Conservation (phyloP, 768 basidiomycete genomes). For the Kwoniella dejecticola region DNA sequence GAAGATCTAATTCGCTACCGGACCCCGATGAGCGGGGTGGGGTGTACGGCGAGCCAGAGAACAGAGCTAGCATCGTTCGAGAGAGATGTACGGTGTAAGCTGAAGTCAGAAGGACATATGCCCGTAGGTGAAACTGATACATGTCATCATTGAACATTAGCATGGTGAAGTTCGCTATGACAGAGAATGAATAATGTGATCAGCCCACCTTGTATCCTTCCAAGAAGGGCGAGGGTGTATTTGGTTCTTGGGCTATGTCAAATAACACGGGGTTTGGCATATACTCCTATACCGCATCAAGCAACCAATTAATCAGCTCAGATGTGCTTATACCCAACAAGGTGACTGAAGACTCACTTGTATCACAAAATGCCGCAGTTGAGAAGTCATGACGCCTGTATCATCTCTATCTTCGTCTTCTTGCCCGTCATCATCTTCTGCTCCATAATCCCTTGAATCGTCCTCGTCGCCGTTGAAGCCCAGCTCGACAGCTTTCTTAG, state of each 20-base stretch:
- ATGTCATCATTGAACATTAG: slow-evolving; percentile 11
- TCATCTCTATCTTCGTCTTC: slow-evolving; percentile 51
- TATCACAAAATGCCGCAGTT: slow-evolving; percentile 91
- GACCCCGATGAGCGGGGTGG: slow-evolving; percentile 58
- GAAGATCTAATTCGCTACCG: slow-evolving; percentile 59
- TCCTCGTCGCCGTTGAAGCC: slow-evolving; percentile 14
- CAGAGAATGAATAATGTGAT: neutral
- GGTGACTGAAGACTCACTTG: slow-evolving; percentile 65
- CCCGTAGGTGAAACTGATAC: slow-evolving; percentile 85
- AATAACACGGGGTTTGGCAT: slow-evolving; percentile 73
- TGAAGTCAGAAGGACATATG: slow-evolving; percentile 67
- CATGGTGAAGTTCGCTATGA: neutral
- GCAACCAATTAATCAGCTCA: neutral
- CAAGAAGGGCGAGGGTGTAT: slow-evolving; percentile 39
- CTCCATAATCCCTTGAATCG: slow-evolving; percentile 3
- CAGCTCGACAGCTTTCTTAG: slow-evolving; percentile 25
- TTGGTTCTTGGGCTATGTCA: slow-evolving; percentile 62
- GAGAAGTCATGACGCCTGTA: slow-evolving; percentile 71
- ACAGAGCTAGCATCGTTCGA: slow-evolving; percentile 79
- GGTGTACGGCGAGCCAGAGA: slow-evolving; percentile 73
- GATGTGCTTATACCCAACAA: neutral
- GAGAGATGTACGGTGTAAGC: slow-evolving; percentile 79
- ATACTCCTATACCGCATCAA: slow-evolving; percentile 77
- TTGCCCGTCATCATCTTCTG: slow-evolving; percentile 52
- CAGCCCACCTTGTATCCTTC: slow-evolving; percentile 51